These are phyloP conservation scores for Hypoxylon rubiginosum DNA, from an alignment of 2,329 filamentous ascomycete genomes.

Conservation along the genomic window DNA sequence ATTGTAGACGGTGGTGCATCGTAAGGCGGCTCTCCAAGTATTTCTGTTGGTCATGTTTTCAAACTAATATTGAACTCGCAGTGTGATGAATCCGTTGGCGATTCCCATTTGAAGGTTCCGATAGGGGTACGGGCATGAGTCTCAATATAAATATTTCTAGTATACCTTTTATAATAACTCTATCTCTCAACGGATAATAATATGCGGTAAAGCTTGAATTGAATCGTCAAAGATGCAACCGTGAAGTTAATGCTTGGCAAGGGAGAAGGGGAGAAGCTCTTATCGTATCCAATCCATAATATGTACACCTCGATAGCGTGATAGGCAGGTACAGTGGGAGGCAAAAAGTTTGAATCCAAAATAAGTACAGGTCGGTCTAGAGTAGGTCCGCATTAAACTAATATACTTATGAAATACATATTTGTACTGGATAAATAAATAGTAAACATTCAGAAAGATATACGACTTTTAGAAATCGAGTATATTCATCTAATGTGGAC, in stretches of 20 bases:
- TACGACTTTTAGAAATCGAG: no score
- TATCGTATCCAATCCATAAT: constrained; percentile 11
- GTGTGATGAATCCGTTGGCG: constrained; percentile 58
- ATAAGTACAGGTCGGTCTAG: no score
- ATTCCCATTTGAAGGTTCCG: constrained; percentile 52
- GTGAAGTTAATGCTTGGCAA: background rate
- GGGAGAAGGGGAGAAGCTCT: background rate
- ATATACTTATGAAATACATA: no score
- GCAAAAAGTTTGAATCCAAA: no score
- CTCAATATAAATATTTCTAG: background rate
- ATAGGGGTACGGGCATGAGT: background rate
- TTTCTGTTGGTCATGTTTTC: constrained; percentile 7
- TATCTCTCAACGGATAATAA: background rate
- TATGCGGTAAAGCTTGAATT: background rate
- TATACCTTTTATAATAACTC: background rate
- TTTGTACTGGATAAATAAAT: no score
- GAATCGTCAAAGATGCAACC: background rate
- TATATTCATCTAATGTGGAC: no score
- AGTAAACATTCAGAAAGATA: no score
- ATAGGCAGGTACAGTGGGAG: constrained; percentile 23
- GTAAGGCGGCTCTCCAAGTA: constrained; percentile 44
- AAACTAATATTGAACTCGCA: constrained; percentile 40
- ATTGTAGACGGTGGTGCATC: constrained; percentile 72
- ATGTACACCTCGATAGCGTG: constrained; percentile 5
- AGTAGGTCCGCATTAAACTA: no score